Evolutionary conservation across 441 rosid genomes (phyloP).

Genomic region (Bruguiera hainesii): DNA sequence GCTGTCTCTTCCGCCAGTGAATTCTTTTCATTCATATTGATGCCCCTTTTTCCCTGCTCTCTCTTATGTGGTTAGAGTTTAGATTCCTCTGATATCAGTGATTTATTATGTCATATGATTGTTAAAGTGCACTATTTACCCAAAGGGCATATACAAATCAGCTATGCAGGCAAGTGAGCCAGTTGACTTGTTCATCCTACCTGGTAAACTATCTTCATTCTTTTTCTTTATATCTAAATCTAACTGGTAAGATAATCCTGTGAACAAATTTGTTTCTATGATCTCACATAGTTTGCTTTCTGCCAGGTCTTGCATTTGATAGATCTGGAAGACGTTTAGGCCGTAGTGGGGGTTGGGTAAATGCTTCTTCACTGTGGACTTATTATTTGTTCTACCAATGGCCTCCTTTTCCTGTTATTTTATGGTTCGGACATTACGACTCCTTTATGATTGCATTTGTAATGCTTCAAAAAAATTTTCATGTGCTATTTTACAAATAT

Average conservation of each 20-base stretch:
- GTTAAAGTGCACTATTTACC: background rate
- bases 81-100: background rate
- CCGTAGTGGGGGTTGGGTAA: conserved; percentile 88
- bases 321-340: conserved; percentile 82
- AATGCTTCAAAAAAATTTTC: no score
- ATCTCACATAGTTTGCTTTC: background rate
- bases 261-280: background rate
- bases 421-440: background rate
- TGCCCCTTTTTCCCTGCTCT: background rate
- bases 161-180: conserved; percentile 78
- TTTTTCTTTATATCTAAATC: conserved; percentile 7
- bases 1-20: background rate
- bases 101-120: background rate
- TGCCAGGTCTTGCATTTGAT: conserved; percentile 92
- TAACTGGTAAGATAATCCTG: background rate
- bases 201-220: conserved; percentile 41
- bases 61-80: background rate
- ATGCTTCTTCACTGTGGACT: conserved; percentile 4
- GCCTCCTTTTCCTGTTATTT: conserved; percentile 6
- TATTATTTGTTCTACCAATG: conserved; percentile 1
- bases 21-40: background rate
- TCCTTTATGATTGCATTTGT: background rate
- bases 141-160: conserved; percentile 32
- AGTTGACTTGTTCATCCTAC: conserved; percentile 72
- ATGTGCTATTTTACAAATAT: no score